Conservation (phyloP, 2,329 filamentous ascomycete genomes). For the Phialocephala subalpina region DNA sequence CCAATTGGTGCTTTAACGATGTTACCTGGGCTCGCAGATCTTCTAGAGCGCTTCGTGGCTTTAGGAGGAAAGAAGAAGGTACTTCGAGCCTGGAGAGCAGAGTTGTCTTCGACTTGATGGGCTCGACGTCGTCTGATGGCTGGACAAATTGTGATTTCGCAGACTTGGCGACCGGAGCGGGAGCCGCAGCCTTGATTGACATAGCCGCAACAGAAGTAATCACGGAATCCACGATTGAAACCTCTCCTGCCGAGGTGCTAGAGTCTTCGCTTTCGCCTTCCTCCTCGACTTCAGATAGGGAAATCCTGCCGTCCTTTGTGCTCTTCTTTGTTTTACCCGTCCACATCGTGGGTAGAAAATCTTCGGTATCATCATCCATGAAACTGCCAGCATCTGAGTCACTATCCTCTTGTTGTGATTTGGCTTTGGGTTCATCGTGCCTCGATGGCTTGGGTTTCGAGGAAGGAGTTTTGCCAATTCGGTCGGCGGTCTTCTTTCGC, state of each 20-base stretch:
- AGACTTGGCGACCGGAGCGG: background rate
- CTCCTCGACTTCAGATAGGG: background rate
- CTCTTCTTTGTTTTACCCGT: background rate
- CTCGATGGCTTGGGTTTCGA: background rate
- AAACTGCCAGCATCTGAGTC: slow-evolving; percentile 13
- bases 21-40: slow-evolving; percentile 9
- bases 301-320: background rate
- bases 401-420: background rate
- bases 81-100: too few species aligned
- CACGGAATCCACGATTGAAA: background rate
- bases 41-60: slow-evolving; percentile 1
- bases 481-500: background rate
- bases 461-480: background rate
- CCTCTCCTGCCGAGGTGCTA: background rate
- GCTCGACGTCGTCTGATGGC: too few species aligned
- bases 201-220: background rate
- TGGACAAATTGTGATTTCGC: too few species aligned
- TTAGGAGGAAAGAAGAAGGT: background rate
- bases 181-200: background rate
- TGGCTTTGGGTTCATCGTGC: background rate
- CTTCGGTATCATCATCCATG: slow-evolving; percentile 18
- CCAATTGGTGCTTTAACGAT: background rate
- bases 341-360: slow-evolving; percentile 15
- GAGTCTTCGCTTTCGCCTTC: background rate
- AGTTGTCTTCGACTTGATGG: too few species aligned